Base-by-base conservation (phyloP, 495 filamentous ascomycete species). In the Penicillium paradoxum region DNA sequence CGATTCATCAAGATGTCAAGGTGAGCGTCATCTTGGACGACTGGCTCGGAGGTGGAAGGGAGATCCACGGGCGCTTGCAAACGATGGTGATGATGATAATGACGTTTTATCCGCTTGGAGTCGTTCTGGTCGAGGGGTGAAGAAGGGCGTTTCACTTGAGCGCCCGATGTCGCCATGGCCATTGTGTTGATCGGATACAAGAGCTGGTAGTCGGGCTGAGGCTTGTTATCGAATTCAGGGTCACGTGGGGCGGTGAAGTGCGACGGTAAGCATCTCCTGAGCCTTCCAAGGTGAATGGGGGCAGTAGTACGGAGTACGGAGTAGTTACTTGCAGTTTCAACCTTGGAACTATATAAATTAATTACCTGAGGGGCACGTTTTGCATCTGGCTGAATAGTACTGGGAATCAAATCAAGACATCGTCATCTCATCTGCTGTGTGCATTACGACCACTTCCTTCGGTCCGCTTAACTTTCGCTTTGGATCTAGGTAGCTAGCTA, bases 1-100 rank as follows among this genome's bases (percentile, higher is more conserved):
- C 80, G 74, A 43, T 76, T 73, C 56, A 89, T 74, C 46, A 87
- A 67, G 11, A 68, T 56, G 45, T 82, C 73, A 42, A 78, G 61
- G 32, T 69, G 65, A 51, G 72, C 64, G 25, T 75, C 73, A 61
- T 81, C 73, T 44, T 66, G 63, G 3, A 64, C 21, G 15, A 55
- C 60, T 9, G 60, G 63, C 51, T 66, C 63, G 39, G 60, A 42
- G 6, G 39, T 47, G 15, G 41, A 43, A 22, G 63, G 52, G 15
- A 64, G 50, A 11, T 22, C 41, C 11, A 74, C 58, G 18, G 74
- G 73, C 43, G 77, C 72, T 3, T 62, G 64, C 24, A 75, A 53
- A 15, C 66, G 67, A 59, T 79, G 76, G 38, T 78, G 77, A 21
- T 72, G 71, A 40, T 78, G 66, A 29, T 73, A 78, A 37, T 66